Evolutionary conservation across 2,329 filamentous ascomycete genomes (phyloP), one percentile per base, ranked within the genome.

Genomic region (Paecilomyces variotii): DNA sequence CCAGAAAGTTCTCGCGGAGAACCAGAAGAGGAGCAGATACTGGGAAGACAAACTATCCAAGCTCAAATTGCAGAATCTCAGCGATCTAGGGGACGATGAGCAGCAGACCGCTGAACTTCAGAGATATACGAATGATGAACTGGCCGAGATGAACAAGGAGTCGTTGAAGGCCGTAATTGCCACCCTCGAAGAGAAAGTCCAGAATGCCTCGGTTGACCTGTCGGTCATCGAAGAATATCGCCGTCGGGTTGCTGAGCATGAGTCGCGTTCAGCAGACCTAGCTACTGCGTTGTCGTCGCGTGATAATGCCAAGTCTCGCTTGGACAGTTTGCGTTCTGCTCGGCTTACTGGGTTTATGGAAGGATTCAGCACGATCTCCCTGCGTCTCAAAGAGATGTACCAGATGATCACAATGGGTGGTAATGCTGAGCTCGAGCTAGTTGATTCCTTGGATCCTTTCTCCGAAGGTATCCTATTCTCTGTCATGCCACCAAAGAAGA

Each of bases 391-490:
- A 79, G 94, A 99, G 71, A 99, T 99, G 94, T 99, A 99, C 78
- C 94, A 99, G 73, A 97, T 99, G 92, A 99, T 99, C 73, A 99
- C 94, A 25, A 97, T 99, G 91, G 94, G 94, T 61, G 94, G 94
- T 58, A 99, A 99, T 68, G 94, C 94, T 0, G 94, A 99, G 77
- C 84, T 99, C 11, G 95, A 99, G 74, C 86, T 99, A 26, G 94
- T 99, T 49, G 94, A 99, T 78, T 93, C 88, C 19, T 80, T 99
- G 2, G 95, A 99, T 72, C 94, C 94, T 0, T 99, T 99, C 80
- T 91, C 89, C 5, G 94, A 99, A 75, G 94, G 94, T 27, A 97
- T 99, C 62, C 74, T 97, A 54, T 99, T 99, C 80, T 93, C 88
- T 58, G 95, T 99, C 64, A 99, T 99, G 94, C 95, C 94, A 55